Evolutionary conservation across 2,329 filamentous ascomycete species (phyloP), one percentile per base, ranked within the genome.

Genomic region (Pseudomassariella vexata): DNA sequence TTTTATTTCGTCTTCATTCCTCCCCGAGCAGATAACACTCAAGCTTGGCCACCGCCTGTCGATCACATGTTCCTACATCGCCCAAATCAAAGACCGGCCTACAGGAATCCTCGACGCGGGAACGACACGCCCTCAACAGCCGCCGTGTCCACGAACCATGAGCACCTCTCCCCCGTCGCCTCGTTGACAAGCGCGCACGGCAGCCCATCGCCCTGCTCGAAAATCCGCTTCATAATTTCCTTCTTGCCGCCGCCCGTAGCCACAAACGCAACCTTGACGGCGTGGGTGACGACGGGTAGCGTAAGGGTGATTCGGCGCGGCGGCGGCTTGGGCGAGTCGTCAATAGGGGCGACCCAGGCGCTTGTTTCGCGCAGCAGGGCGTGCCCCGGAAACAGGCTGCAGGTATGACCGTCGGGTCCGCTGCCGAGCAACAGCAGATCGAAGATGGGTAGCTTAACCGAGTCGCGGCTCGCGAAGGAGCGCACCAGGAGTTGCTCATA

Each of bases 341-440:
- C 79, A 53, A 95, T 94, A 27, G 87, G 77, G 10, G 89, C 82
- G 25, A 96, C 87, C 92, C 92, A 98, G 33, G 90, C 87, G 50
- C 80, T 82, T 21, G 76, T 76, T 66, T 96, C 90, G 43, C 88
- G 79, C 45, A 96, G 73, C 33, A 96, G 73, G 37, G 82, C 76
- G 56, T 95, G 90, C 34, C 82, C 83, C 5, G 92, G 92, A 70
- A 98, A 98, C 32, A 98, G 70, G 49, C 84, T 92, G 79, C 92
- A 96, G 20, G 92, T 96, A 66, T 98, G 92, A 32, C 92, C 92
- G 59, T 96, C 92, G 10, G 92, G 90, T 0, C 92, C 92, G 57
- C 86, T 94, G 49, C 92, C 92, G 24, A 98, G 79, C 24, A 98
- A 76, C 34, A 98, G 71, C 32, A 98, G 76, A 58, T 98, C 92